These are phyloP conservation scores for Lachnellula occidentalis DNA, from an alignment of 2,329 filamentous ascomycete genomes.

Conservation along the genomic window DNA sequence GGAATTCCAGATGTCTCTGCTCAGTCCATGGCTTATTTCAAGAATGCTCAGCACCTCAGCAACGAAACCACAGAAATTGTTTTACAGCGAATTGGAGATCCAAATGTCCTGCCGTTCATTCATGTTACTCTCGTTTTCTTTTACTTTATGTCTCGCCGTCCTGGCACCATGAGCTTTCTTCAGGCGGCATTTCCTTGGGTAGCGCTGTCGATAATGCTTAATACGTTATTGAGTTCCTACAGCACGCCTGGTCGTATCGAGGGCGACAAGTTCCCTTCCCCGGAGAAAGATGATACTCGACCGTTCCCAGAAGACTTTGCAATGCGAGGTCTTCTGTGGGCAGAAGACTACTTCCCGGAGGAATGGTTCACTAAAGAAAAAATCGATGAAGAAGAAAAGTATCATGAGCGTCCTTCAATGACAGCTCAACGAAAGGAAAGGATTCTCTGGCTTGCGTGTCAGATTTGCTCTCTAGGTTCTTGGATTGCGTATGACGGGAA, in stretches of 20 bases:
- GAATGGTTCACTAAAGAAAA: constrained; percentile 26
- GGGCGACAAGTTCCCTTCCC: constrained; percentile 16
- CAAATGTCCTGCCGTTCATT: constrained; percentile 27
- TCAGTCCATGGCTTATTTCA: constrained; percentile 11
- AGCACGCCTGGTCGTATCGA: constrained; percentile 13
- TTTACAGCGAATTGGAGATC: constrained; percentile 23
- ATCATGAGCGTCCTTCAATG: constrained; percentile 25
- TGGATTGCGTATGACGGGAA: constrained; percentile 17
- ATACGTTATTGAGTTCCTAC: constrained; percentile 19
- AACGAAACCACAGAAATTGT: constrained; percentile 20
- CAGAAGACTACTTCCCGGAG: constrained; percentile 22
- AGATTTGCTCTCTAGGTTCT: constrained; percentile 8
- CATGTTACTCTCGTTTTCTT: constrained; percentile 28
- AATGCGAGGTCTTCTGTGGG: constrained; percentile 25
- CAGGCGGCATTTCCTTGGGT: constrained; percentile 24
- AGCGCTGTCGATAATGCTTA: constrained; percentile 19
- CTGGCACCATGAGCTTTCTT: constrained; percentile 18
- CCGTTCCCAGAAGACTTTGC: constrained; percentile 29
- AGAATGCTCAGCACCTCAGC: constrained; percentile 18
- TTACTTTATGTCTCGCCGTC: constrained; percentile 16
- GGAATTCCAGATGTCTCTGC: not conserved
- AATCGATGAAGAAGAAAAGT: constrained; percentile 26
- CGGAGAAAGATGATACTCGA: constrained; percentile 22
- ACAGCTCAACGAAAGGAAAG: constrained; percentile 22
- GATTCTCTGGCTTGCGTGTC: constrained; percentile 23